Evolutionary conservation across 2,329 filamentous ascomycete genomes (phyloP).

Genomic region (Phaeosphaeria sp.): DNA sequence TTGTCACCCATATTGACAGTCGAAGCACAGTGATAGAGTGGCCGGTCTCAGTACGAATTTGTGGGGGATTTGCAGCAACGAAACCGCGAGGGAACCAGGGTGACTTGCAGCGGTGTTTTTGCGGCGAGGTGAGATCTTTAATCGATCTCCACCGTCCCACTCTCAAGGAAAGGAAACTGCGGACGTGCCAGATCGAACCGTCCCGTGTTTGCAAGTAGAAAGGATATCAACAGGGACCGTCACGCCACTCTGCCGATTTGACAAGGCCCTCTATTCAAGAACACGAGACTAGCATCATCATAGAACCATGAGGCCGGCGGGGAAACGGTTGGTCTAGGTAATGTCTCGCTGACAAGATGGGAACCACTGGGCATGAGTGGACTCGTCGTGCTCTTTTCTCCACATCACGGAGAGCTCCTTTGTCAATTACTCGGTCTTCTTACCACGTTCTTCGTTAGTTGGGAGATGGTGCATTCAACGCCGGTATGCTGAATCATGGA

Average conservation of each 20-base stretch:
- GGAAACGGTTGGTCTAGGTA: background rate
- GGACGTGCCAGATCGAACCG: background rate
- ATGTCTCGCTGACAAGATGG: too few species aligned
- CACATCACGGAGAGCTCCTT: background rate
- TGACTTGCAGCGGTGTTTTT: slow-evolving; percentile 5
- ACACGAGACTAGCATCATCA: background rate
- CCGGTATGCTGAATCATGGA: background rate
- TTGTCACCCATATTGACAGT: slow-evolving; percentile 10
- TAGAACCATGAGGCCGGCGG: background rate
- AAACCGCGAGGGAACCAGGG: background rate
- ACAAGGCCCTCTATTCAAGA: background rate
- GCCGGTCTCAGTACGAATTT: background rate
- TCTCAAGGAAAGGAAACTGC: background rate
- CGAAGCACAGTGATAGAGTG: background rate
- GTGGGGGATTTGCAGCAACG: background rate
- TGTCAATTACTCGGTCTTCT: background rate
- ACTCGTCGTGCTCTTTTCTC: background rate
- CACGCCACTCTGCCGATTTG: background rate
- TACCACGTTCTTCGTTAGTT: background rate
- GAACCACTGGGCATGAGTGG: background rate
- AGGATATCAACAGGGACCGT: background rate
- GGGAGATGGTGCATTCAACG: background rate
- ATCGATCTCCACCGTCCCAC: background rate
- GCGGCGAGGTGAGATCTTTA: slow-evolving; percentile 7
- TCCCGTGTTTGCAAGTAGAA: background rate